Evolutionary conservation across 2,329 filamentous ascomycete genomes (phyloP).

Genomic region (Akanthomyces lecanii): DNA sequence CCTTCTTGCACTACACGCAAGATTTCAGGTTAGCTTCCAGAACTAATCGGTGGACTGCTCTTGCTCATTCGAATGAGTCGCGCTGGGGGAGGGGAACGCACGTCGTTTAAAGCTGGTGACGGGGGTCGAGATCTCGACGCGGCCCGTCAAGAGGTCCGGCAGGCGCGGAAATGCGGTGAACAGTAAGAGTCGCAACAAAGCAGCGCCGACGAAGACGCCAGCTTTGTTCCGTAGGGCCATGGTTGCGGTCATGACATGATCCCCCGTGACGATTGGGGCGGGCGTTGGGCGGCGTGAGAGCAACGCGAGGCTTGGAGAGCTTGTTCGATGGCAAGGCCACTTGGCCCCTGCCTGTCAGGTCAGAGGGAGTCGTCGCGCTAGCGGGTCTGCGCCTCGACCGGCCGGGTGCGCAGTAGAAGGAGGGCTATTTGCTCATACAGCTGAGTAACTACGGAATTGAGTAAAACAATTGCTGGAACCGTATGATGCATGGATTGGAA

Average conservation of each 20-base stretch:
- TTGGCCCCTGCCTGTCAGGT: slow-evolving; percentile 19
- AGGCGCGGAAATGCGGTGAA: slow-evolving; percentile 78
- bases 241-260: slow-evolving; percentile 34
- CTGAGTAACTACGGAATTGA: not conserved
- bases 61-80: not conserved
- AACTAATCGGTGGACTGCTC: not conserved
- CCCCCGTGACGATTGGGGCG: slow-evolving; percentile 2
- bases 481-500: too few species aligned
- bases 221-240: slow-evolving; percentile 40
- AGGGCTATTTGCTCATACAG: too few species aligned
- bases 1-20: slow-evolving; percentile 77
- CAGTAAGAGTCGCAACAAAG: slow-evolving; percentile 72
- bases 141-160: slow-evolving; percentile 78
- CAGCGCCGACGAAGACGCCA: slow-evolving; percentile 68
- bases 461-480: too few species aligned
- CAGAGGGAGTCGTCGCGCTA: slow-evolving; percentile 3
- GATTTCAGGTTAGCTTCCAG: slow-evolving; percentile 13
- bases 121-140: slow-evolving; percentile 94
- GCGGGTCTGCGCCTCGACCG: not conserved
- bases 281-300: not conserved
- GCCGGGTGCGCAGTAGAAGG: not conserved
- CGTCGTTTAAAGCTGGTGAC: slow-evolving; percentile 97
- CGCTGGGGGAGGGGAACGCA: slow-evolving; percentile 42
- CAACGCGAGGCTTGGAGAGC: not conserved
- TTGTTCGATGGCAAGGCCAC: slow-evolving; percentile 23